These are phyloP conservation scores for Fusarium nanum DNA, from an alignment of 2,329 filamentous ascomycete genomes.

Conservation along the genomic window DNA sequence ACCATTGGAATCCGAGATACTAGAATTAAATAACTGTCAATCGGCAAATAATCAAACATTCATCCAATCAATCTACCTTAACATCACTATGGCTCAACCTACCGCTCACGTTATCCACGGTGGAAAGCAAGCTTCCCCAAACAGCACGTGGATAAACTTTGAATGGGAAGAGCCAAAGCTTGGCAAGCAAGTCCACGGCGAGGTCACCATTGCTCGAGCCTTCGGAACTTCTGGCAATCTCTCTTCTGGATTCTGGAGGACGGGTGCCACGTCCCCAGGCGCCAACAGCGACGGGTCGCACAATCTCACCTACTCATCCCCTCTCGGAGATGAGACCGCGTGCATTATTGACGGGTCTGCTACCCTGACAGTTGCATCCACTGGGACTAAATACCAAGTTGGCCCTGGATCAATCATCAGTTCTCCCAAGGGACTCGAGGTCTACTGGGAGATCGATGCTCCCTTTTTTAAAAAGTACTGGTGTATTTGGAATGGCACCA, in stretches of 20 bases:
- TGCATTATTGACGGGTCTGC: slow-evolving; percentile 12
- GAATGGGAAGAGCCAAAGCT: slow-evolving; percentile 16
- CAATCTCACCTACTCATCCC: slow-evolving; percentile 1
- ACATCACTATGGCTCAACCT: slow-evolving; percentile 1
- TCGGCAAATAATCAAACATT: fast-evolving
- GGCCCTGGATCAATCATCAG: slow-evolving; percentile 14
- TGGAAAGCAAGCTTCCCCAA: background rate
- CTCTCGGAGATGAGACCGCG: slow-evolving; percentile 4
- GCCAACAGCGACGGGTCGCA: slow-evolving; percentile 5
- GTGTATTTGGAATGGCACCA: slow-evolving; percentile 12
- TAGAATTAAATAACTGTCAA: no score
- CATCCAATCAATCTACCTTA: background rate
- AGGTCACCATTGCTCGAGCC: background rate
- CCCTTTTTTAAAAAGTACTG: slow-evolving; percentile 17
- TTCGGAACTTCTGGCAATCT: slow-evolving; percentile 6
- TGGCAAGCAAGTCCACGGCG: slow-evolving; percentile 9
- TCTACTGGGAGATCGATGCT: slow-evolving; percentile 6
- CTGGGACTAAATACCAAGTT: background rate
- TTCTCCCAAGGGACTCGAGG: slow-evolving; percentile 11
- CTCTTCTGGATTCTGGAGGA: slow-evolving; percentile 9
- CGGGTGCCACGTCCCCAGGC: background rate
- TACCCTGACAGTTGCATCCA: background rate
- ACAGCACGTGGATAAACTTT: background rate
- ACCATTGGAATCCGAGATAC: fast-evolving
- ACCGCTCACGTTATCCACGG: slow-evolving; percentile 8